Evolutionary conservation across 2,329 filamentous ascomycete species (phyloP), one percentile per base, ranked within the genome.

Genomic region (Diaporthe caulivora): DNA sequence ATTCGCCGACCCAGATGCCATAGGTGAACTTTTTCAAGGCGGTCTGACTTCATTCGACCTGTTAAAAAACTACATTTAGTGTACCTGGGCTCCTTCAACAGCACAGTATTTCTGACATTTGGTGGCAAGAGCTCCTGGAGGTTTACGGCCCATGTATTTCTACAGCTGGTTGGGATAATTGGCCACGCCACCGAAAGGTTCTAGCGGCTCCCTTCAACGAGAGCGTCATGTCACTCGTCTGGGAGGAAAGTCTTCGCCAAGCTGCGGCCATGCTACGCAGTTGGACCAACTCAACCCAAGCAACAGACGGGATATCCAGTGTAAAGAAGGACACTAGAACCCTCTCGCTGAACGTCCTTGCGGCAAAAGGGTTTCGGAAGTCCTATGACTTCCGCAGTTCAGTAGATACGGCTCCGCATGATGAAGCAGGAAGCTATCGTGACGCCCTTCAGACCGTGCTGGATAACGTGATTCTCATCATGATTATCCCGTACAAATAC

Each of bases 121-220:
- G 26, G 5, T 2, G 15, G 21, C 21, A 21, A 80, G 78, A 77
- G 47, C 60, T 79, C 10, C 68, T 80, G 18, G 78, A 78, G 47
- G 58, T 81, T 1, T 81, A 79, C 40, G 80, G 79, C 0, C 80
- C 79, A 1, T 79, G 75, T 57, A 75, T 81, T n/a, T 80, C 77
- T 1, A 81, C 79, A 0, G 80, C 76, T 5, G 70, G 72, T 11
- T 78, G 74, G 77, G 76, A 79, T 6, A 78, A 80, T n/a, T 80
- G 79, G 80, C 73, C 78, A 42, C 79, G 79, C 7, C 80, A 81
- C 34, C 77, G 79, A 0, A 80, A 78, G 55, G 72, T 77, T 0
- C 54, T 80, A 9, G 79, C 79, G 0, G 65, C 78, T 3, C 79
- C 79, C 0, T 80, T 81, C 68, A 81, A 80, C 54, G 79, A 81